Conservation (phyloP, 2,329 filamentous ascomycete genomes). For the Acarospora socialis region DNA sequence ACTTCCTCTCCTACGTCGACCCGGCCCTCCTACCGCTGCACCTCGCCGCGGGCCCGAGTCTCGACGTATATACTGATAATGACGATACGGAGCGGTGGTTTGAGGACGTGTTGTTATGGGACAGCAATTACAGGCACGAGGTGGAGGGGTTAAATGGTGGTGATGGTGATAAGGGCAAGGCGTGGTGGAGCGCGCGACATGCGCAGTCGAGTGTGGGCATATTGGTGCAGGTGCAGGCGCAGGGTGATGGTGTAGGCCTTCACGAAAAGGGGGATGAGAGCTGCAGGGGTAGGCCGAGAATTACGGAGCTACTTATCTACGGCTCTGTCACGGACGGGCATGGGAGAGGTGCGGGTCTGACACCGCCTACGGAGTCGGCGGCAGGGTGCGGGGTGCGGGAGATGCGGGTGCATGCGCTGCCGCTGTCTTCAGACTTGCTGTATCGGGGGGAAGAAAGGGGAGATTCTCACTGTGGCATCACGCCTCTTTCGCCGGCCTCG, state of each 20-base stretch:
- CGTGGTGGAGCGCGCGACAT: conserved; percentile 6
- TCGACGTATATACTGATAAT: conserved; percentile 10
- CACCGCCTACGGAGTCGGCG: conserved; percentile 10
- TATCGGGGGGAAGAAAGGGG: not conserved
- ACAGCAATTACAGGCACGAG: not conserved
- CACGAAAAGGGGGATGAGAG: too few relatives aligned
- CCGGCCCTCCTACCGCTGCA: conserved; percentile 13
- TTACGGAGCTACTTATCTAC: conserved; percentile 12
- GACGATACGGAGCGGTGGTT: conserved; percentile 11
- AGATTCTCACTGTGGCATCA: too few relatives aligned
- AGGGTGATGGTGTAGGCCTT: not conserved
- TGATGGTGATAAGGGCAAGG: not conserved
- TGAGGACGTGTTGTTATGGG: conserved; percentile 4
- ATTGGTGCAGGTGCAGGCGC: conserved; percentile 9
- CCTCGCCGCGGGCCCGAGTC: conserved; percentile 12
- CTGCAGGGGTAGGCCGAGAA: not conserved
- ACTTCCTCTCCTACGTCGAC: conserved; percentile 12
- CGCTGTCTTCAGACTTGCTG: conserved; percentile 8
- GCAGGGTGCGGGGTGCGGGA: not conserved
- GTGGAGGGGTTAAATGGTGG: not conserved
- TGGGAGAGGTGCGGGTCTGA: not conserved
- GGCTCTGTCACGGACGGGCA: conserved; percentile 2
- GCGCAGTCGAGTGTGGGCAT: conserved; percentile 14
- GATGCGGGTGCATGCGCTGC: conserved; percentile 10
- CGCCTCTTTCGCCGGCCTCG: not conserved